Evolutionary conservation across 2,329 filamentous ascomycete genomes (phyloP), one percentile per base, ranked within the genome.

Genomic region (Aspergillus sp.): DNA sequence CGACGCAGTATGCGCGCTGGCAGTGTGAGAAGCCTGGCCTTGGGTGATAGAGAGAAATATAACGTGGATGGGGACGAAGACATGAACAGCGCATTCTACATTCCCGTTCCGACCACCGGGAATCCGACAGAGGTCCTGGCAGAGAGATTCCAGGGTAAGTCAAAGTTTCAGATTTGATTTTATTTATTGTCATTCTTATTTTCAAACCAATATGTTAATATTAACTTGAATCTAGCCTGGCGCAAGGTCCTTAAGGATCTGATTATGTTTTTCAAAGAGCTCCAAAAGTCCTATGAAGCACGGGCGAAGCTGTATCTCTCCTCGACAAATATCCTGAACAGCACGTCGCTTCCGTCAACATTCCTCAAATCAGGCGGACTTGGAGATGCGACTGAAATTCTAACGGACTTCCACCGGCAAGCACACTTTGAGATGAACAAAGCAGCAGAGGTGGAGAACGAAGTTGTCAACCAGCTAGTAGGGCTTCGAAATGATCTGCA

Each of bases 201-300:
- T 26, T 30, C 41, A 13, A n/a, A n/a, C 42, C 67, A 57, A 68
- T 44, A 3, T 24, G 38, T 15, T 11, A 34, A 62, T 6, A 41
- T 34, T 53, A 11, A 30, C 26, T 11, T 30, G 26, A 30, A 30
- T 30, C 4, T 30, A 96, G 92, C 90, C 51, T 99, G 95, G 95
- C 86, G 95, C 67, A 96, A 96, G 78, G 84, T 97, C 13, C 83
- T 99, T 53, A 98, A 98, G 73, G 93, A 97, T 64, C 82, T 98
- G 44, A 96, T 98, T 64, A 80, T 89, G 56, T 98, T 96, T 74
- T 98, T 97, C 73, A 88, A 91, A 66, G 95, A 98, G 73, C 87
- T 98, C 47, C 91, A 96, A 71, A 84, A 84, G 50, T 90, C 93
- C 48, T 97, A 97, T 74, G 93, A 99, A 69, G 83, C 88, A 55